These are phyloP conservation scores for Talaromyces sp. DNA, from an alignment of 2,329 filamentous ascomycete genomes.

Conservation along the genomic window DNA sequence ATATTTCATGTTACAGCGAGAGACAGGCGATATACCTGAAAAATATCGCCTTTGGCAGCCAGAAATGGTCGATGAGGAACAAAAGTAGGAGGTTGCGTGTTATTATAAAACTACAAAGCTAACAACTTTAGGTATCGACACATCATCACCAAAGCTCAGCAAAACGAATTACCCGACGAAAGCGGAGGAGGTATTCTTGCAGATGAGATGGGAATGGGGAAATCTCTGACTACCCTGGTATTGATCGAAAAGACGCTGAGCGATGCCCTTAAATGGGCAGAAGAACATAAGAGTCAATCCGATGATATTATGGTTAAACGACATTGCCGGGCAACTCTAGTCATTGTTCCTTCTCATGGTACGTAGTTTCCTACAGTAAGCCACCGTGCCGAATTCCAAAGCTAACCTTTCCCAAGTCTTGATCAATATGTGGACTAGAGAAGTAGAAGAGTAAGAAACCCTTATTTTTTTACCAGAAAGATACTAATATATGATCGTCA, in stretches of 20 bases:
- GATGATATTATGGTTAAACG: not conserved
- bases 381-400: not conserved
- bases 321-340: slow-evolving; percentile 43
- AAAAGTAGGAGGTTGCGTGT: slow-evolving; percentile 23
- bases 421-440: slow-evolving; percentile 43
- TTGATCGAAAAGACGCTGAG: slow-evolving; percentile 47
- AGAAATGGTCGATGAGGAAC: slow-evolving; percentile 24
- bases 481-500: slow-evolving; percentile 21
- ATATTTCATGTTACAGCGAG: slow-evolving; percentile 19
- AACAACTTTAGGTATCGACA: slow-evolving; percentile 35
- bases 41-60: slow-evolving; percentile 32
- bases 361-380: slow-evolving; percentile 22
- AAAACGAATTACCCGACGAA: slow-evolving; percentile 24
- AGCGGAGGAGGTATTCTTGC: slow-evolving; percentile 53
- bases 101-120: not conserved
- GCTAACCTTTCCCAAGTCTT: slow-evolving; percentile 34
- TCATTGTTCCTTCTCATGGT: slow-evolving; percentile 48
- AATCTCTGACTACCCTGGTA: slow-evolving; percentile 55
- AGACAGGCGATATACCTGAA: slow-evolving; percentile 30
- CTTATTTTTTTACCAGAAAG: not conserved
- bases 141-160: slow-evolving; percentile 40
- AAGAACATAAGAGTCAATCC: slow-evolving; percentile 18
- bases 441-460: slow-evolving; percentile 39
- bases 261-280: slow-evolving; percentile 39
- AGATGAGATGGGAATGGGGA: slow-evolving; percentile 63